phyloP scores from a whole-genome alignment of 2,329 filamentous ascomycete genomes.

The Penicillium sp. region DNA sequence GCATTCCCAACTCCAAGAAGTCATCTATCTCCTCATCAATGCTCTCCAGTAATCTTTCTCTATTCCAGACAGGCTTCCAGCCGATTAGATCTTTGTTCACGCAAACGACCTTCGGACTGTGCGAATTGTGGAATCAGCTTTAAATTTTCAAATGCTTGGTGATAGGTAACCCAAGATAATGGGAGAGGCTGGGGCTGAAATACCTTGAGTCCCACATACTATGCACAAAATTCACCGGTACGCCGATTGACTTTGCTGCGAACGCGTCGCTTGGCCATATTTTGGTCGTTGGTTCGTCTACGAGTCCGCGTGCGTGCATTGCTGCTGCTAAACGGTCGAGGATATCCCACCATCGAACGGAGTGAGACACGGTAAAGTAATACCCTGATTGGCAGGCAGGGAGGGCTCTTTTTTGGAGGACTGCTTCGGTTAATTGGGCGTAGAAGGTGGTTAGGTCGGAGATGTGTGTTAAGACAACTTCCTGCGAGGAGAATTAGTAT shows the following conservation, averaged over 20 bases:
- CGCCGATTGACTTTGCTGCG: background rate
- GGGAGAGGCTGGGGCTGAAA: no score
- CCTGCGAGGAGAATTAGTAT: background rate
- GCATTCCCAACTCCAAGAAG: constrained; percentile 5
- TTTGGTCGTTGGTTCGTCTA: background rate
- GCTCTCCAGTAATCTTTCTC: constrained; percentile 8
- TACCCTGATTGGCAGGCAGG: constrained; percentile 4
- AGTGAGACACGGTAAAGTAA: constrained; percentile 13
- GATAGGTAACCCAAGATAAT: no score
- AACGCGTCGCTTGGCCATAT: constrained; percentile 1
- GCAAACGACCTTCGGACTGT: constrained; percentile 4
- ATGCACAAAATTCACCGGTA: background rate
- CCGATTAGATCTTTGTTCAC: constrained; percentile 9
- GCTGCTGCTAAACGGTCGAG: constrained; percentile 10
- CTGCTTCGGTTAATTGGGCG: constrained; percentile 10
- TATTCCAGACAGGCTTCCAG: constrained; percentile 10
- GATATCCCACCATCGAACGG: constrained; percentile 14
- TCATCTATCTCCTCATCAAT: constrained; percentile 11
- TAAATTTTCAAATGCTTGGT: no score
- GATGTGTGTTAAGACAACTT: constrained; percentile 11
- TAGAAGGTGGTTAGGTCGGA: constrained; percentile 18
- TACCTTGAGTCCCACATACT: constrained; percentile 8
- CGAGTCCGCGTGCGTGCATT: constrained; percentile 1
- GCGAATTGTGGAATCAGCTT: background rate
- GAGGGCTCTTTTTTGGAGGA: constrained; percentile 7